Percentiles rank a stretch among this genome's conserved stretches.
Evolutionary conservation across 257 asterid species (phyloP).

Genomic region (Paulownia fortunei): DNA sequence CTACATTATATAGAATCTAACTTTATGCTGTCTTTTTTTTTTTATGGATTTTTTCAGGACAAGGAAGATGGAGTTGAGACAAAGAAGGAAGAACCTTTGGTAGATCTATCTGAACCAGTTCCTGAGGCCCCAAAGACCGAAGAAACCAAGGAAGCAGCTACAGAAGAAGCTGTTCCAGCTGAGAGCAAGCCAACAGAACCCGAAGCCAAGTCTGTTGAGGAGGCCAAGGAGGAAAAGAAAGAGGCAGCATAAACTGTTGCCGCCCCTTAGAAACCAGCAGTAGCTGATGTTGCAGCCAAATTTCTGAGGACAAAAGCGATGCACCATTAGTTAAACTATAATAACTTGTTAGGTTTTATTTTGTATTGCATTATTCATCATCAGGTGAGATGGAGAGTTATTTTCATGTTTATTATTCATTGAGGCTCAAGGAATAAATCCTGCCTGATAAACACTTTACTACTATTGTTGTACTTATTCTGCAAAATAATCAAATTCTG

Average conservation of each 20-base stretch:
- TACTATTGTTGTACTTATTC: slow-evolving; percentile 14
- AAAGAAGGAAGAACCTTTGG: slow-evolving; percentile 42
- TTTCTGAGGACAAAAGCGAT: not conserved
- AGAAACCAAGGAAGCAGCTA: slow-evolving; percentile 42
- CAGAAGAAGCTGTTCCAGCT: slow-evolving; percentile 25
- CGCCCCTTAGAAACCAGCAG: not conserved
- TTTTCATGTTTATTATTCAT: slow-evolving; percentile 7
- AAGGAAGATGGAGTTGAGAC: slow-evolving; percentile 47
- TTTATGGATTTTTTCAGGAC: slow-evolving; percentile 42
- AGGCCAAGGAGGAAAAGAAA: slow-evolving; percentile 40
- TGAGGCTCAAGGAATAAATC: slow-evolving; percentile 25
- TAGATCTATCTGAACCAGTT: slow-evolving; percentile 45
- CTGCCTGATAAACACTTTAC: not conserved
- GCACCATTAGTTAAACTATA: slow-evolving; percentile 1
- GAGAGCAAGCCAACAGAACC: slow-evolving; percentile 28
- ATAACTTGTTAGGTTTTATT: slow-evolving; percentile 7
- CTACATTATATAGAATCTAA: too few relatives aligned
- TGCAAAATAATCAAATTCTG: slow-evolving; percentile 7
- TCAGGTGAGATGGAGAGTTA: not conserved
- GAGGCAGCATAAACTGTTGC: slow-evolving; percentile 31
- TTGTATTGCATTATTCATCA: not conserved
- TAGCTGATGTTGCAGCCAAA: not conserved
- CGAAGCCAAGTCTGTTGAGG: slow-evolving; percentile 29
- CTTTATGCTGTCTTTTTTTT: not conserved
- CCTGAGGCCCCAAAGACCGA: slow-evolving; percentile 51